Base-by-base conservation (phyloP, 768 basidiomycete species). In the Lyophyllum semitale region DNA sequence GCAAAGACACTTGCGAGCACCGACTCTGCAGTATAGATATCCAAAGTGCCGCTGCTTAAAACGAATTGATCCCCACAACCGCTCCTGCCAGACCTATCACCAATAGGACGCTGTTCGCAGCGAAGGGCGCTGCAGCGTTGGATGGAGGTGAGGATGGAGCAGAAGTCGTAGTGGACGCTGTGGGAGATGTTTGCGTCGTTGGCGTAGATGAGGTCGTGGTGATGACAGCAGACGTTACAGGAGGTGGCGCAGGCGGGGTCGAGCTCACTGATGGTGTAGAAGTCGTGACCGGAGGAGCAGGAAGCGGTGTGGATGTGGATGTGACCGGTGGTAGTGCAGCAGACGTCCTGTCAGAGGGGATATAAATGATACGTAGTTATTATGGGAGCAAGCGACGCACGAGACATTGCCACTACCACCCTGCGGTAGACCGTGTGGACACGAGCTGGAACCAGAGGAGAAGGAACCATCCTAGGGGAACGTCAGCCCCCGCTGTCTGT, bases 381-480 rank as follows among this genome's bases (percentile, higher is more conserved):
- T 8, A 27, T 23, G 5, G 15, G 17, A 8, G n/a, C 4, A 13
- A 12, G 23, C 15, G 25, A 45, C 32, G 25, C 43, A 53, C 47
- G 55, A 15, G 15, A 20, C 6, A 25, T 13, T 29, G 7, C 20
- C n/a, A n/a, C n/a, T n/a, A n/a, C n/a, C n/a, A n/a, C n/a, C 27
- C 41, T 58, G 57, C 2, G 57, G 57, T n/a, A 53, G n/a, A 15
- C 57, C 53, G 17, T 25, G 12, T 0, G 57, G 57, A 12, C 57
- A 58, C 0, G 20, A 1, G 9, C 53, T 58, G 0, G 53, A 54
- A 1, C 57, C 57, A 17, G 57, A 58, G 8, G 57, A 58, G 26
- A 58, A 58, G 22, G 53, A 37, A 7, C 57, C 57, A 15, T 58
- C 40, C 57, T 58, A 33, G 9, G 5, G 11, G 9, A 18, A 29